phyloP scores from a whole-genome alignment of 129 eudicot species.

The Helichrysum umbraculigerum region DNA sequence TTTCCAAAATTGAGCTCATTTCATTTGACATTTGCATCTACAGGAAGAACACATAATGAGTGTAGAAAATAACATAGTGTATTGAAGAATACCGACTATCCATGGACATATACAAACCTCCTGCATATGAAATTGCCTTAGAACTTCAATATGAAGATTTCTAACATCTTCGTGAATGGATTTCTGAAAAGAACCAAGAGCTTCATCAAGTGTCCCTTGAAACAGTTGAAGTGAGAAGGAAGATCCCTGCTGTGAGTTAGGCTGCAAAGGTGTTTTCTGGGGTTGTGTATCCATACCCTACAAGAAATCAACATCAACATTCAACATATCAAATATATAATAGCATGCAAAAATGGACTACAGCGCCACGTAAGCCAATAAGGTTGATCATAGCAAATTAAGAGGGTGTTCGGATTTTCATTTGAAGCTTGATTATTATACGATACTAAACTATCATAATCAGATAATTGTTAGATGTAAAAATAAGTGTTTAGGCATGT shows the following conservation, averaged over 20 bases:
- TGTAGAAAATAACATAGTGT: slow-evolving; percentile 8
- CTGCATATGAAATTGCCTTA: slow-evolving; percentile 92
- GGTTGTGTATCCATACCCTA: slow-evolving; percentile 62
- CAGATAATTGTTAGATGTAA: background rate
- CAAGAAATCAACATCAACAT: background rate
- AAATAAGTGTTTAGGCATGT: background rate
- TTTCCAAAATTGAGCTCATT: slow-evolving; percentile 62
- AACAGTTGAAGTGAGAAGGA: slow-evolving; percentile 91
- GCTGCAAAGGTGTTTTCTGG: slow-evolving; percentile 48
- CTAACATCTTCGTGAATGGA: slow-evolving; percentile 96
- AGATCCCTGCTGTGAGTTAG: slow-evolving; percentile 72
- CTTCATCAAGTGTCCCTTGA: slow-evolving; percentile 92
- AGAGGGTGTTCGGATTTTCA: background rate
- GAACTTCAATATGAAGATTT: slow-evolving; percentile 87
- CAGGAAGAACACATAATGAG: slow-evolving; percentile 21
- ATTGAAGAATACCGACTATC: background rate
- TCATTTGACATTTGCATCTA: slow-evolving; percentile 75
- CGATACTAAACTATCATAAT: background rate
- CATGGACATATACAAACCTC: slow-evolving; percentile 50
- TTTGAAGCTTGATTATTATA: background rate
- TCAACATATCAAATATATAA: background rate
- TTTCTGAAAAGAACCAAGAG: slow-evolving; percentile 86
- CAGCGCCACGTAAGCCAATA: background rate
- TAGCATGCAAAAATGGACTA: background rate
- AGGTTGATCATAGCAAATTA: background rate